A percentile compares a stretch with the other conserved stretches of the same genome.
phyloP scores from a whole-genome alignment of 2,329 filamentous ascomycete species.

The Colletotrichum sp. region DNA sequence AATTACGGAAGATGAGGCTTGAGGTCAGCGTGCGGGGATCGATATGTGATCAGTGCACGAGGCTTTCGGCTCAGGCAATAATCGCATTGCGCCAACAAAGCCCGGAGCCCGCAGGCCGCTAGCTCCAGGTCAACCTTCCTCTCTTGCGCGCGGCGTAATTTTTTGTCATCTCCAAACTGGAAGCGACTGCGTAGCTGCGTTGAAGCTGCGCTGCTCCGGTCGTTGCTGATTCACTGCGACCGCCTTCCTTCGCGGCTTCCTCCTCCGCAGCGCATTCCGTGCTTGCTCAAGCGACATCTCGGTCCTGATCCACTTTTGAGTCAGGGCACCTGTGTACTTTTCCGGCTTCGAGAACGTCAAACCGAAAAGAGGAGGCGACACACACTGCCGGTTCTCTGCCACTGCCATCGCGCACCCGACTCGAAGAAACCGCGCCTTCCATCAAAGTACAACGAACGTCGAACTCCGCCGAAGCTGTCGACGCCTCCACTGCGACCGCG shows the following conservation, averaged over 20 bases:
- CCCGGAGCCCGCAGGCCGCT: constrained; percentile 13
- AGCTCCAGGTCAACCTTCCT: constrained; percentile 15
- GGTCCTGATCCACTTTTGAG: neutral
- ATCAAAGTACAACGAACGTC: neutral
- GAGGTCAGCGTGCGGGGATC: neutral
- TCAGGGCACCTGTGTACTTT: neutral
- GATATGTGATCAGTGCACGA: neutral
- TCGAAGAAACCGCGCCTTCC: neutral
- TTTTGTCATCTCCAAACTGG: constrained; percentile 15
- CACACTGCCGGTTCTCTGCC: neutral
- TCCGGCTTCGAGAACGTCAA: neutral
- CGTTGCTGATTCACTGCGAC: constrained; percentile 1
- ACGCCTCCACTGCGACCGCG: constrained; percentile 13
- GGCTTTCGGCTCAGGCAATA: constrained; percentile 13
- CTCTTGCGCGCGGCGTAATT: constrained; percentile 18
- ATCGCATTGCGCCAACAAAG: constrained; percentile 19
- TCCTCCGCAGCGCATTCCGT: neutral
- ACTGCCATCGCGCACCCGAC: neutral
- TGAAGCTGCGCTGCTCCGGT: neutral
- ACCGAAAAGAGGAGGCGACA: neutral
- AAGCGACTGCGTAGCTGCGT: constrained; percentile 8
- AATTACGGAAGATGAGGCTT: constrained; percentile 6
- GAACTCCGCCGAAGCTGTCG: neutral
- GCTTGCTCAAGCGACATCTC: neutral
- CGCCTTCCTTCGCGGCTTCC: neutral